Conservation (phyloP, 352 stramenopile species). For the Nothophytophthora sp. region DNA sequence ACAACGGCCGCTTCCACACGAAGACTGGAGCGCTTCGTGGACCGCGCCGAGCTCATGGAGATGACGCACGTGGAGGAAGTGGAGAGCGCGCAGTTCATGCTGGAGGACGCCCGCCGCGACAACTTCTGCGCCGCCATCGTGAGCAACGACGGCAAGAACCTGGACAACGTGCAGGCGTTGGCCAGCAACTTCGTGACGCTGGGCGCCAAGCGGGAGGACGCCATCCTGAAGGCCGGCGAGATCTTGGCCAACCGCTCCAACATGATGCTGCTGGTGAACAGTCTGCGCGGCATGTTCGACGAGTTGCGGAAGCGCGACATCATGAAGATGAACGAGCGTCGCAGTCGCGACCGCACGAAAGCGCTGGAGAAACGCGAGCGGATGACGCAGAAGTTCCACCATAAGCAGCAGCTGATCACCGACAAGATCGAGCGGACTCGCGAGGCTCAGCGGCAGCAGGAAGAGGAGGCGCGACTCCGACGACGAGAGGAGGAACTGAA, state of each 20-base stretch:
- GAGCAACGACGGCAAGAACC: constrained; percentile 52
- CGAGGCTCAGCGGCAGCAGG: constrained; percentile 44
- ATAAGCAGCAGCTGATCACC: constrained; percentile 62
- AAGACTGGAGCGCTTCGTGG: constrained; percentile 58
- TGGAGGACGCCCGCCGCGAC: constrained; percentile 65
- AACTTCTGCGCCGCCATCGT: constrained; percentile 64
- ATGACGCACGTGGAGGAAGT: constrained; percentile 78
- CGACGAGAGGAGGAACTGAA: constrained; percentile 37
- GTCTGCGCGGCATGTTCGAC: constrained; percentile 67
- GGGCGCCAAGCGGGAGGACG: constrained; percentile 59
- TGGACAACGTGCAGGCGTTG: constrained; percentile 66
- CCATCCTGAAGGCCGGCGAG: constrained; percentile 75
- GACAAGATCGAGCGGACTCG: constrained; percentile 68
- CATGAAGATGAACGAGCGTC: constrained; percentile 76
- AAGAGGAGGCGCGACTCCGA: constrained; percentile 41
- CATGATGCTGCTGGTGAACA: constrained; percentile 72
- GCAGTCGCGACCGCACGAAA: constrained; percentile 58
- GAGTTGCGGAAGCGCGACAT: constrained; percentile 72
- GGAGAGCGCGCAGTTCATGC: constrained; percentile 64
- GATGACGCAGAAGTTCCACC: constrained; percentile 61
- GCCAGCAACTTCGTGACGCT: constrained; percentile 66
- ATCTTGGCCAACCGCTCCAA: constrained; percentile 83
- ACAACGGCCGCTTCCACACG: constrained; percentile 39
- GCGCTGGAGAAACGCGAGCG: constrained; percentile 61
- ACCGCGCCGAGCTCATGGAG: constrained; percentile 65